Conservation (phyloP, 306 rosid genomes). For the Cicer judaicum region DNA sequence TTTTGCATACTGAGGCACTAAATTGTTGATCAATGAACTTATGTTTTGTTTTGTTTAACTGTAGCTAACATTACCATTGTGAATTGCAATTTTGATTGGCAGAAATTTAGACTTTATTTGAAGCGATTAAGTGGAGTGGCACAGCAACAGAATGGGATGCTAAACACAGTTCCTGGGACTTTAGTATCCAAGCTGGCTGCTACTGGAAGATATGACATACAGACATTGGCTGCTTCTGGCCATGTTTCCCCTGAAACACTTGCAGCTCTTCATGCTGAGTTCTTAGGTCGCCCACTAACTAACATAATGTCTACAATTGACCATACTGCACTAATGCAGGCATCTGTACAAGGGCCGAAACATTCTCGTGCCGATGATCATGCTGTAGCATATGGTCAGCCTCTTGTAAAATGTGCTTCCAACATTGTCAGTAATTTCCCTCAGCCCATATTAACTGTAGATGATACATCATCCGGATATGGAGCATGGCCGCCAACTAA, state of each 20-base stretch:
- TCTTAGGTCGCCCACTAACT: slow-evolving; percentile 57
- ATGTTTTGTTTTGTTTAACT: slow-evolving; percentile 2
- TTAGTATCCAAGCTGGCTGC: slow-evolving; percentile 62
- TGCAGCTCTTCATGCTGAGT: slow-evolving; percentile 76
- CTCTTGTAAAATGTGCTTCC: slow-evolving; percentile 51
- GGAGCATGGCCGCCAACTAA: slow-evolving; percentile 58
- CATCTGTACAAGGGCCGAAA: slow-evolving; percentile 57
- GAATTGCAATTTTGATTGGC: slow-evolving; percentile 28
- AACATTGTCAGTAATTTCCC: slow-evolving; percentile 52
- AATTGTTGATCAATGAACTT: slow-evolving; percentile 2
- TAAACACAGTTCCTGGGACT: slow-evolving; percentile 58
- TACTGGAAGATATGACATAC: slow-evolving; percentile 51
- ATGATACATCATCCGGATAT: slow-evolving; percentile 53
- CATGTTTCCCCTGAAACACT: slow-evolving; percentile 77
- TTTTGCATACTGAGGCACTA: neutral
- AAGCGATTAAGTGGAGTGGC: slow-evolving; percentile 60
- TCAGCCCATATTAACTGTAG: slow-evolving; percentile 52
- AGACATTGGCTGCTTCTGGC: slow-evolving; percentile 68
- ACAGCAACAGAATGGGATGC: slow-evolving; percentile 68
- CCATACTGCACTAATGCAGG: slow-evolving; percentile 62
- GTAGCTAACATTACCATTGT: slow-evolving; percentile 18
- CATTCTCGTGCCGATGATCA: slow-evolving; percentile 54
- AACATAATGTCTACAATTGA: slow-evolving; percentile 51
- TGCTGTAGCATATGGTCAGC: slow-evolving; percentile 50
- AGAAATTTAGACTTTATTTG: slow-evolving; percentile 49